Conservation (phyloP, 331 rosid genomes). For the Pyrus hybrid region DNA sequence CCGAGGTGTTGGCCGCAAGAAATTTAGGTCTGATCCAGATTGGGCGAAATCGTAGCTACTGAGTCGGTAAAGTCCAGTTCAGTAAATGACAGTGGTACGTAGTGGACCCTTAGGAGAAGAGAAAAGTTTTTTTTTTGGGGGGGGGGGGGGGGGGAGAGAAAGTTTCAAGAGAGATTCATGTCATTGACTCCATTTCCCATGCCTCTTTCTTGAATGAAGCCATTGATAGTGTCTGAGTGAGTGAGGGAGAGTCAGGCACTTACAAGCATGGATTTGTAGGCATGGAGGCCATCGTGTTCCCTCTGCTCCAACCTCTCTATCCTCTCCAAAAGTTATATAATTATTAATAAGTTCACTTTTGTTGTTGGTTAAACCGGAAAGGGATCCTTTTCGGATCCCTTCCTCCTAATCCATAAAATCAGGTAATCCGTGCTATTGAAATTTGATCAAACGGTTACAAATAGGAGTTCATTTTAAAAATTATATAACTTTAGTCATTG, state of each 20-base stretch:
- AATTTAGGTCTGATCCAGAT: not conserved
- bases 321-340: constrained; percentile 28
- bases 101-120: constrained; percentile 10
- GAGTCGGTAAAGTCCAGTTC: constrained; percentile 7
- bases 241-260: constrained; percentile 4
- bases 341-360: not conserved
- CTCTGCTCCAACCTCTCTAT: constrained; percentile 58
- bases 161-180: constrained; percentile 22
- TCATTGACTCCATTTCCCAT: constrained; percentile 15
- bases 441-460: too few relatives aligned
- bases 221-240: constrained; percentile 15
- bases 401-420: too few relatives aligned
- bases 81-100: not conserved
- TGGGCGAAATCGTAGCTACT: constrained; percentile 3
- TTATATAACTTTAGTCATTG: too few relatives aligned
- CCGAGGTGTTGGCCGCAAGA: not conserved
- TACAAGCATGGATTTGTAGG: constrained; percentile 40
- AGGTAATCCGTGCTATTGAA: too few relatives aligned
- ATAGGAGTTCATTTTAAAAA: too few relatives aligned
- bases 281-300: constrained; percentile 80
- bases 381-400: too few relatives aligned
- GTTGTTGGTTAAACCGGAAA: not conserved
- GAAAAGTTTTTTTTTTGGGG: not conserved
- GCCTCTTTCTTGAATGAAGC: constrained; percentile 23
- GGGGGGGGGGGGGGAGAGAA: not conserved